Percentiles rank a stretch among this genome's conserved stretches.
Evolutionary conservation across 164 flowering plant species (phyloP).

Genomic region (Cinnamomum chago): DNA sequence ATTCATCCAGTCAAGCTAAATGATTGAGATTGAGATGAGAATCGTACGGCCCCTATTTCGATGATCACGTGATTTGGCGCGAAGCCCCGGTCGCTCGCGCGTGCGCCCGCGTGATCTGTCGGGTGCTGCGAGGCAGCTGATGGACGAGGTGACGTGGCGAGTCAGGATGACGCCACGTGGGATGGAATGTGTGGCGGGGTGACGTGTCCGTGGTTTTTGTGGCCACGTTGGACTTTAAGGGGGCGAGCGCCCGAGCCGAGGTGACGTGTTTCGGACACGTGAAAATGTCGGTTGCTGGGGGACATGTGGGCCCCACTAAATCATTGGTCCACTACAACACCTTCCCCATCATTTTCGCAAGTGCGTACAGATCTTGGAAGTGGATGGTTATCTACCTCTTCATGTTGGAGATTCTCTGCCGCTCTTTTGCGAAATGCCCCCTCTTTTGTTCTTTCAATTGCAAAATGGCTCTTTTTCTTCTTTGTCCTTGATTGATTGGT

Average conservation of each 20-base stretch:
- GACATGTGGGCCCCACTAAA: constrained; percentile 12
- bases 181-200: no score
- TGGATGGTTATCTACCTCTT: background rate
- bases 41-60: constrained; percentile 4
- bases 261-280: background rate
- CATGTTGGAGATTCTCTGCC: background rate
- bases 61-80: constrained; percentile 14
- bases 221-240: no score
- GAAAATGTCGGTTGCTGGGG: background rate
- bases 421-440: background rate
- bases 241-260: no score
- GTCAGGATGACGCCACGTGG: background rate
- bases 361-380: background rate
- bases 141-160: background rate
- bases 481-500: background rate
- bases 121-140: constrained; percentile 4
- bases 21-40: constrained; percentile 11
- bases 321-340: constrained; percentile 11
- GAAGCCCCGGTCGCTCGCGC: constrained; percentile 6
- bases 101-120: constrained; percentile 12
- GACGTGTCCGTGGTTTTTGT: no score
- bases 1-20: background rate
- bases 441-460: background rate
- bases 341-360: constrained; percentile 4
- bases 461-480: background rate